Conservation (phyloP, 2,329 filamentous ascomycete species). For the Blumeriella jaapii region DNA sequence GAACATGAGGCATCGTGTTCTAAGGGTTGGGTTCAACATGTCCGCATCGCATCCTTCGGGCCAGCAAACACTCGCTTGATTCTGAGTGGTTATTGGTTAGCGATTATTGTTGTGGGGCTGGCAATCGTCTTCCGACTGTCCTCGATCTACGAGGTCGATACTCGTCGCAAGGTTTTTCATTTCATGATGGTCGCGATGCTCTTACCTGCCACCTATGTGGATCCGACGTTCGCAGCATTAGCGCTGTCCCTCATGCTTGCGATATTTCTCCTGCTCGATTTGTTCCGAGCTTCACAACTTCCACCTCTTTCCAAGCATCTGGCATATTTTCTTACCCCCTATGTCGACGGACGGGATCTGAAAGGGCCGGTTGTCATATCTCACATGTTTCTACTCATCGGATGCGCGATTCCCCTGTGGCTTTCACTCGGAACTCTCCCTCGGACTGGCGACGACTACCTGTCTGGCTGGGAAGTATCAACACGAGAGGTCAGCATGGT, state of each 20-base stretch:
- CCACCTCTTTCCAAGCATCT: conserved; percentile 81
- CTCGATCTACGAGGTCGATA: conserved; percentile 80
- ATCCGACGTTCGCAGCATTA: conserved; percentile 72
- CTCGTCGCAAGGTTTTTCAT: conserved; percentile 91
- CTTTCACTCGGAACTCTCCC: conserved; percentile 62
- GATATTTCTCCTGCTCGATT: conserved; percentile 78
- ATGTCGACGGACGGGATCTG: conserved; percentile 87
- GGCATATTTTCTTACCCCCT: conserved; percentile 78
- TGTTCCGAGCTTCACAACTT: conserved; percentile 81
- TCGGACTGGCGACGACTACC: conserved; percentile 42
- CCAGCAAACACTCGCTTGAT: conserved; percentile 72
- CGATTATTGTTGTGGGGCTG: conserved; percentile 60
- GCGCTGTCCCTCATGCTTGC: conserved; percentile 70
- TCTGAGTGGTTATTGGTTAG: conserved; percentile 61
- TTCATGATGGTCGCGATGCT: conserved; percentile 98
- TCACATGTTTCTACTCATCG: conserved; percentile 90
- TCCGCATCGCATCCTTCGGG: conserved; percentile 56
- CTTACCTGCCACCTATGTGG: conserved; percentile 73
- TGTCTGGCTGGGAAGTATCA: conserved; percentile 64
- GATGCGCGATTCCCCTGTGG: conserved; percentile 92
- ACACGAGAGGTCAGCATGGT: conserved; percentile 79
- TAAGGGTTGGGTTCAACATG: conserved; percentile 50
- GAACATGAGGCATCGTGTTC: conserved; percentile 32
- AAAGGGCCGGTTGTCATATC: conserved; percentile 90
- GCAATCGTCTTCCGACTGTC: conserved; percentile 64